These are phyloP conservation scores for Neofusicoccum laricinum DNA, from an alignment of 2,329 filamentous ascomycete genomes.

Conservation along the genomic window DNA sequence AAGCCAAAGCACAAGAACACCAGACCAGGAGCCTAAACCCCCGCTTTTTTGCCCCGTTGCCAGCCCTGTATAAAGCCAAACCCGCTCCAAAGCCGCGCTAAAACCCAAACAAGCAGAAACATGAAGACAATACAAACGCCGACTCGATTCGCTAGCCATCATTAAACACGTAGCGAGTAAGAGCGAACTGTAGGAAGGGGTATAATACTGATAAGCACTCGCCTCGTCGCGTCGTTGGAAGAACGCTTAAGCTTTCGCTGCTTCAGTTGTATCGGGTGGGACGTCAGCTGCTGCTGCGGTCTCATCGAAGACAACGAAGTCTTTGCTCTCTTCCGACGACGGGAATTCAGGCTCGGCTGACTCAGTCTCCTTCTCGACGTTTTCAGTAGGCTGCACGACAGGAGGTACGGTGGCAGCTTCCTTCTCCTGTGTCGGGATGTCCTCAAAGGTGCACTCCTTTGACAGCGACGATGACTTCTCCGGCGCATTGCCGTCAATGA, in stretches of 20 bases:
- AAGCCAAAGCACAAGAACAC: neutral
- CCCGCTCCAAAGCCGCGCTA: neutral
- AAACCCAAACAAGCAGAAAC: neutral
- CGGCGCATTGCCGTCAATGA: slow-evolving; percentile 32
- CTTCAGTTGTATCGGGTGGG: neutral
- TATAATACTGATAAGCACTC: slow-evolving; percentile 15
- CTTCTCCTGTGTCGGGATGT: neutral
- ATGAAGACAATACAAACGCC: neutral
- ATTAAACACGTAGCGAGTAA: neutral
- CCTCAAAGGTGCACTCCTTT: slow-evolving; percentile 30
- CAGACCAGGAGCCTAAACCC: neutral
- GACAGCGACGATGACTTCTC: slow-evolving; percentile 34
- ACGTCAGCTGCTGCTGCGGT: neutral
- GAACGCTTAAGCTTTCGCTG: neutral
- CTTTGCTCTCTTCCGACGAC: neutral
- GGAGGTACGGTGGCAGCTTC: neutral
- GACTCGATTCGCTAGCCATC: neutral
- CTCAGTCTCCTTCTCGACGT: neutral
- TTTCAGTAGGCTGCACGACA: neutral
- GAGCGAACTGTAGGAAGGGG: slow-evolving; percentile 6
- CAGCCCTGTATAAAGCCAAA: neutral
- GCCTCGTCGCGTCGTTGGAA: slow-evolving; percentile 6
- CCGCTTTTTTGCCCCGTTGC: neutral
- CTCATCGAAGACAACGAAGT: slow-evolving; percentile 8
- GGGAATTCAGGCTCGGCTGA: neutral